phyloP scores from a whole-genome alignment of 768 basidiomycete species.

The Leccinum imitatum region DNA sequence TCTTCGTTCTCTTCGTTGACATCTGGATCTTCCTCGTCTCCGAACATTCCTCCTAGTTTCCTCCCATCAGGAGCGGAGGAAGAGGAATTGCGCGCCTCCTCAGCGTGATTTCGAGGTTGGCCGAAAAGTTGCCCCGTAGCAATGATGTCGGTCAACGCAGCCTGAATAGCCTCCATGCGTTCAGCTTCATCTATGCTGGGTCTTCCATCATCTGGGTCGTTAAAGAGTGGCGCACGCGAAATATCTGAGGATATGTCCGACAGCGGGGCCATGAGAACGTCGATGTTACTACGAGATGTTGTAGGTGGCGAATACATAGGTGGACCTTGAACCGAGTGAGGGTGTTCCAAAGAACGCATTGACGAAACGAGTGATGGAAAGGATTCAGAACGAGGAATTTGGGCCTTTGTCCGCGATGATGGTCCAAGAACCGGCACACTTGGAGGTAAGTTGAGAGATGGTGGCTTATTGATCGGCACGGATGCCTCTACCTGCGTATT shows the following conservation, averaged over 20 bases:
- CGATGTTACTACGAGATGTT: constrained; percentile 52
- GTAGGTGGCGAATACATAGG: constrained; percentile 18
- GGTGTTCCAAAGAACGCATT: constrained; percentile 12
- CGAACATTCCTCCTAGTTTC: constrained; percentile 34
- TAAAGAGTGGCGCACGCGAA: constrained; percentile 75
- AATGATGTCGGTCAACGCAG: constrained; percentile 94
- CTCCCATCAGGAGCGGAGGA: constrained; percentile 10
- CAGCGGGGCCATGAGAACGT: constrained; percentile 78
- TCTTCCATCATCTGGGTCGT: constrained; percentile 66
- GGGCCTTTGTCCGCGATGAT: constrained; percentile 10
- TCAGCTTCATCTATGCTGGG: constrained; percentile 64
- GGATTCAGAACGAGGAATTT: constrained; percentile 37
- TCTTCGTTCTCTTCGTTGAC: constrained; percentile 50
- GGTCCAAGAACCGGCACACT: not conserved
- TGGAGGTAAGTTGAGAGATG: constrained; percentile 14
- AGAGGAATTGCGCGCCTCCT: constrained; percentile 8
- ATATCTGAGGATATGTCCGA: constrained; percentile 49
- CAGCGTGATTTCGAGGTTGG: constrained; percentile 15
- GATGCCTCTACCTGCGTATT: constrained; percentile 9
- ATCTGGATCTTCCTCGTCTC: constrained; percentile 39
- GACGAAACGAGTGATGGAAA: constrained; percentile 31
- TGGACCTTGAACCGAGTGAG: constrained; percentile 21
- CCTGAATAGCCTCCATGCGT: constrained; percentile 95
- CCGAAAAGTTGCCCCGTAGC: constrained; percentile 65
- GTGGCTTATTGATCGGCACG: constrained; percentile 2